A percentile compares a stretch with the other conserved stretches of the same genome.
These are phyloP conservation scores for Candida easanensis DNA, from an alignment of 805 yeast species.

Conservation along the genomic window DNA sequence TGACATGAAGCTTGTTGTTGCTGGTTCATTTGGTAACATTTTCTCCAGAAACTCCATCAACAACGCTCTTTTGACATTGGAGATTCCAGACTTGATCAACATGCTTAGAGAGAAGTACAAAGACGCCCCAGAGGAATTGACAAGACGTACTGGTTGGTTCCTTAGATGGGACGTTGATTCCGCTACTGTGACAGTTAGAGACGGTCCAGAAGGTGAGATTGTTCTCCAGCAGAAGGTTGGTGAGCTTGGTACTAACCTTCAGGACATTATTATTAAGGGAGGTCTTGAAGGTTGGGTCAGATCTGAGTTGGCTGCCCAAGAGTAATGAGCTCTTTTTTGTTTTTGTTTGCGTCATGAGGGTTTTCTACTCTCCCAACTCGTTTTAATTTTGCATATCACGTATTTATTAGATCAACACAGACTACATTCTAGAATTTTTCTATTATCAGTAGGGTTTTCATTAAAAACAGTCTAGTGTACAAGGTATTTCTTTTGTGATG, in stretches of 20 bases:
- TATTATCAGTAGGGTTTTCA: neutral
- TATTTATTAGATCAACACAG: neutral
- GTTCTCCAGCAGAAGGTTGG: conserved; percentile 87
- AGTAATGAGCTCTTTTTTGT: neutral
- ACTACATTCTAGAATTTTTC: neutral
- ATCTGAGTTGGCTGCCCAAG: conserved; percentile 46
- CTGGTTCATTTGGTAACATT: conserved; percentile 97
- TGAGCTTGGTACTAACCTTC: conserved; percentile 91
- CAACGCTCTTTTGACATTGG: conserved; percentile 91
- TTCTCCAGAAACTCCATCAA: conserved; percentile 95
- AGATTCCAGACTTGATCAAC: conserved; percentile 83
- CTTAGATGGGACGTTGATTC: conserved; percentile 90
- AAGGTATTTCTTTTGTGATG: neutral
- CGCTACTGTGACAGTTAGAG: conserved; percentile 76
- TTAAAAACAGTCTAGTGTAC: conserved; percentile 3
- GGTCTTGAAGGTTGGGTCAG: conserved; percentile 99
- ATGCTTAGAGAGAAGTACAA: conserved; percentile 68
- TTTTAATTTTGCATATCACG: neutral
- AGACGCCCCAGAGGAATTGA: conserved; percentile 60
- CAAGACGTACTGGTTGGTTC: conserved; percentile 93
- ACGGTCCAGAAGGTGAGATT: conserved; percentile 50
- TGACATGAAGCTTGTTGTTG: conserved; percentile 87
- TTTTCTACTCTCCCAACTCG: too few relatives aligned
- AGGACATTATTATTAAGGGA: conserved; percentile 94
- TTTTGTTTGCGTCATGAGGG: neutral